Base-by-base conservation (phyloP, 2,329 filamentous ascomycete genomes). In the Monosporascus cannonballus region DNA sequence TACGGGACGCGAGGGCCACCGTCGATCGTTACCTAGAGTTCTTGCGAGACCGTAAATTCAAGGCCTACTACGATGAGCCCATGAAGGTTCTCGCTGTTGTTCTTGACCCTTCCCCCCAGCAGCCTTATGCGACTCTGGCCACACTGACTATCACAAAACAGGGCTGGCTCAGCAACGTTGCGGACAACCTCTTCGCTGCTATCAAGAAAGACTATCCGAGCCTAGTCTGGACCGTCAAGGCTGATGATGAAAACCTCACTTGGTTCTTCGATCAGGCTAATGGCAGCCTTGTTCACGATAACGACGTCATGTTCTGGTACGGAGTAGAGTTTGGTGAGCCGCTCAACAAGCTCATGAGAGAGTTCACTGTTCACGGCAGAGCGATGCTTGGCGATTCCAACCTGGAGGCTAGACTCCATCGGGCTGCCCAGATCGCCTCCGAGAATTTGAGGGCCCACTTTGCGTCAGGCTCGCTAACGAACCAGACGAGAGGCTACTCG, bases 241-340 rank as follows among this genome's bases (percentile, higher is more conserved):
- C 92, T 66, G 88, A 95, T 61, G 92, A 97, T 64, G 93, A 97
- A 79, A 96, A 97, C 70, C 77, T 97, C 63, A 92, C 90, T 11
- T 97, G 93, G 94, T 96, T 97, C 78, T 95, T 96, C 61, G 92
- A 96, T 72, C 96, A 96, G 79, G 88, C 93, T 9, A 91, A 96
- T 62, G 93, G 94, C 52, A 96, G 90, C 71, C 81, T 96, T 63
- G 90, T 87, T 57, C 84, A 86, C 52, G 85, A 90, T 61, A 90
- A 90, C 54, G 90, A 92, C 66, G 90, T 96, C 39, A 85, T 97
- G 66, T 97, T 97, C 78, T 97, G 93, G 89, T 96, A 95, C 70
- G 92, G 92, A 50, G 84, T 94, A 54, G 88, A 94, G 59, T 85
- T 85, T 51, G 84, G 86, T 34, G 85, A 90, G 49, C 89, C 96